Evolutionary conservation across 441 rosid species (phyloP).

Genomic region (Sinapis alba): DNA sequence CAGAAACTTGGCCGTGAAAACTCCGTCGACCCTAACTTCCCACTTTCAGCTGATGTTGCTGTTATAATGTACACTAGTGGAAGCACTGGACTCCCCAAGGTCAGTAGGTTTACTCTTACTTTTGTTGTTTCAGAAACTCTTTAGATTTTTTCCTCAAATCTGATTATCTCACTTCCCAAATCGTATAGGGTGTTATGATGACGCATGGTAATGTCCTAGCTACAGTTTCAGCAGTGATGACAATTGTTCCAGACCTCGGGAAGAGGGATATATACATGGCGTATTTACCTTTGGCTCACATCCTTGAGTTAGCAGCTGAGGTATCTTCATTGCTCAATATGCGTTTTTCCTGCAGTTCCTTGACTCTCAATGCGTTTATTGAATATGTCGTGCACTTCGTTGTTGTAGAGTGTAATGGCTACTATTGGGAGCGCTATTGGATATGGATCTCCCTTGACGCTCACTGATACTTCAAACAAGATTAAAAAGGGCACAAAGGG

Average conservation of each 20-base stretch:
- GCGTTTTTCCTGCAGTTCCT: conserved; percentile 6
- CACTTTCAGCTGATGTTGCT: conserved; percentile 81
- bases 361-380: background rate
- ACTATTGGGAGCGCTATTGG: conserved; percentile 95
- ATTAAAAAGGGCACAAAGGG: conserved; percentile 89
- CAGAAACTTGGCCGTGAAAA: conserved; percentile 76
- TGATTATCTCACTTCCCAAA: conserved; percentile 17
- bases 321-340: conserved; percentile 40
- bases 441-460: conserved; percentile 93
- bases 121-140: conserved; percentile 1
- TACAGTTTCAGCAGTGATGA: conserved; percentile 89
- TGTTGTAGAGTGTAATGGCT: conserved; percentile 69
- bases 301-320: conserved; percentile 98
- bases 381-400: conserved; percentile 9
- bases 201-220: conserved; percentile 95
- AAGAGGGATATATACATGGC: conserved; percentile 87
- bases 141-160: background rate
- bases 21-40: conserved; percentile 67
- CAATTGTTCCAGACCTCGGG: conserved; percentile 87
- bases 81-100: conserved; percentile 97
- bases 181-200: conserved; percentile 96
- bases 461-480: conserved; percentile 94
- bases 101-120: conserved; percentile 38
- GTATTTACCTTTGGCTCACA: conserved; percentile 92
- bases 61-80: conserved; percentile 99